Conservation (phyloP, 371 early-diverging fungal species). For the Smittium culicis region DNA sequence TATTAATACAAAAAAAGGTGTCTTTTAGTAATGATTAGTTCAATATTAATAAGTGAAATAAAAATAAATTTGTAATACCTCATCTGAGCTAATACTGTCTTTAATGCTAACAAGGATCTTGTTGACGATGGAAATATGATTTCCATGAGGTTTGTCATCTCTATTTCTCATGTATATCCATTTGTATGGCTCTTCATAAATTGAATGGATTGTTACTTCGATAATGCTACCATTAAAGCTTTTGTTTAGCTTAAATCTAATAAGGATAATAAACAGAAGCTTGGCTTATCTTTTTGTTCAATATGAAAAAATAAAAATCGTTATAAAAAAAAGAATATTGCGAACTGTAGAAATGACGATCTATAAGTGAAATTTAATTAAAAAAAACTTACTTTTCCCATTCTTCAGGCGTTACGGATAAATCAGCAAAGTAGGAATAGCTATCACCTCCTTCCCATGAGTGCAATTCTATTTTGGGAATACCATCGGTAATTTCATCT, state of each 20-base stretch:
- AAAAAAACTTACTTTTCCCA: slow-evolving; percentile 34
- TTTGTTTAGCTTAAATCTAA: slow-evolving; percentile 11
- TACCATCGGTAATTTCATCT: slow-evolving; percentile 23
- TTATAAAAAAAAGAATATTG: too few relatives aligned
- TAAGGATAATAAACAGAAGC: neutral
- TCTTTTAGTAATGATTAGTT: too few relatives aligned
- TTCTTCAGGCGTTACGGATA: slow-evolving; percentile 45
- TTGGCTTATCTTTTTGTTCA: neutral
- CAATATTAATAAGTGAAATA: too few relatives aligned
- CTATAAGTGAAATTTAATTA: neutral
- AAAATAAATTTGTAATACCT: too few relatives aligned
- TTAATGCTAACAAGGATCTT: slow-evolving; percentile 59
- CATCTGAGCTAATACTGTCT: slow-evolving; percentile 55
- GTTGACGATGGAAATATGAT: slow-evolving; percentile 52
- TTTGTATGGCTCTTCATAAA: slow-evolving; percentile 26
- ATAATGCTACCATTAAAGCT: slow-evolving; percentile 46
- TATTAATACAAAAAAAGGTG: too few relatives aligned
- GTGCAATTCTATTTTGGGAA: slow-evolving; percentile 37
- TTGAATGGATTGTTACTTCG: slow-evolving; percentile 50
- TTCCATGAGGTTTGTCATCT: slow-evolving; percentile 70
- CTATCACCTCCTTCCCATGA: slow-evolving; percentile 45
- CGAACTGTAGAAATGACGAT: too few relatives aligned
- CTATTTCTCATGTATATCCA: slow-evolving; percentile 82
- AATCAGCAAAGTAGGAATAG: slow-evolving; percentile 38
- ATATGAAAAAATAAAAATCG: too few relatives aligned